Conservation (phyloP, 345 rosid genomes). For the Orychophragmus violaceus region DNA sequence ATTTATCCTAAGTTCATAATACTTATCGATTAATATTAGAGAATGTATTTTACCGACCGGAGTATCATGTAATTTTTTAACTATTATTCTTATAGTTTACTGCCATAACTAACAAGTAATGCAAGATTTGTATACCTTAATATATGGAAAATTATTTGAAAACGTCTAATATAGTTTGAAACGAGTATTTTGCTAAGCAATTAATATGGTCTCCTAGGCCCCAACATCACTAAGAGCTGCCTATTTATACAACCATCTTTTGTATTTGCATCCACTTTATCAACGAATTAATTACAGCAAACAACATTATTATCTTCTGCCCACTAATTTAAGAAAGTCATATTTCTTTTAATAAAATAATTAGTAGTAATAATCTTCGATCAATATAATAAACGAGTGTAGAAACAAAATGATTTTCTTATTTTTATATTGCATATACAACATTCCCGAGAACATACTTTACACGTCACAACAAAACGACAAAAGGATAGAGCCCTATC, state of each 20-base stretch:
- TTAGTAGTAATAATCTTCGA: neutral
- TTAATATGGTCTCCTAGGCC: conserved; percentile 23
- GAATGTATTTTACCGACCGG: no score
- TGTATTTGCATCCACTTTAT: neutral
- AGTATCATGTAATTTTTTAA: no score
- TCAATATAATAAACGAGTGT: neutral
- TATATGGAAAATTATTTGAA: no score
- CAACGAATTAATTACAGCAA: neutral
- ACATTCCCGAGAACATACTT: conserved; percentile 20
- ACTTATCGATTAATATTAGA: no score
- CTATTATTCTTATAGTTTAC: no score
- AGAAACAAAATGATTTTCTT: conserved; percentile 12
- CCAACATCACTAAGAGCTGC: neutral
- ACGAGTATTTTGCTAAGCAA: neutral
- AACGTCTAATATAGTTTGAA: neutral
- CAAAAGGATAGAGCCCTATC: conserved; percentile 26
- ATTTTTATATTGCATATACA: conserved; percentile 8
- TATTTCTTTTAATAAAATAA: neutral
- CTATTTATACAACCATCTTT: neutral
- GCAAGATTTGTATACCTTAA: neutral
- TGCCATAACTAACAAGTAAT: neutral
- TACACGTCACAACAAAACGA: conserved; percentile 28
- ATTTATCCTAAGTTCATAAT: no score
- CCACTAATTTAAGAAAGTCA: neutral
- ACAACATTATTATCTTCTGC: neutral